Evolutionary conservation across 179 eudicot genomes (phyloP).

Genomic region (Vitellaria paradoxa): DNA sequence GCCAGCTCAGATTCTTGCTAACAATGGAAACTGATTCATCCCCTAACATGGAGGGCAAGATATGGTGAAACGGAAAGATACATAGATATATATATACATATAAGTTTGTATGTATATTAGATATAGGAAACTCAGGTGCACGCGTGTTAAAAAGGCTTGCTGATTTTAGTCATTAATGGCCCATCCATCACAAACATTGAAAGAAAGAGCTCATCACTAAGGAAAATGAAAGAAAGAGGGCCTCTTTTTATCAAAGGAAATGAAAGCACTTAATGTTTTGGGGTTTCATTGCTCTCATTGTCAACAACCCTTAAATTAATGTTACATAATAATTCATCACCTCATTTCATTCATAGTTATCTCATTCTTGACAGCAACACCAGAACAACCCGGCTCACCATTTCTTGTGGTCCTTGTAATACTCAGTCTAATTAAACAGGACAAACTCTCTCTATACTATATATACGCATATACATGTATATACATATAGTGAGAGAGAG

Average conservation of each 20-base stretch:
- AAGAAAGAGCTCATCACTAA: background rate
- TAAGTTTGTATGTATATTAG: too few relatives aligned
- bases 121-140: background rate
- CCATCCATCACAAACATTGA: background rate
- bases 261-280: slow-evolving; percentile 22
- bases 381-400: slow-evolving; percentile 18
- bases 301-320: slow-evolving; percentile 15
- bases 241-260: slow-evolving; percentile 7
- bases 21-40: slow-evolving; percentile 18
- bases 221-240: background rate
- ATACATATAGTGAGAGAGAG: slow-evolving; percentile 15
- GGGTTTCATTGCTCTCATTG: slow-evolving; percentile 16
- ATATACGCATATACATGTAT: background rate
- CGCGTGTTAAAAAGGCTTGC: background rate
- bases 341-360: slow-evolving; percentile 18
- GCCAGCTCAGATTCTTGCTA: slow-evolving; percentile 3
- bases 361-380: slow-evolving; percentile 22
- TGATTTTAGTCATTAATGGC: background rate
- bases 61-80: background rate
- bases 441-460: background rate
- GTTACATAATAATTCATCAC: slow-evolving; percentile 9
- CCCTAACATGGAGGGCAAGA: background rate
- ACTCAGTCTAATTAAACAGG: slow-evolving; percentile 7
- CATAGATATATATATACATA: background rate
- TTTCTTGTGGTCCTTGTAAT: slow-evolving; percentile 15